Evolutionary conservation across 495 filamentous ascomycete species (phyloP).

Genomic region (Aspergillus sparsus): DNA sequence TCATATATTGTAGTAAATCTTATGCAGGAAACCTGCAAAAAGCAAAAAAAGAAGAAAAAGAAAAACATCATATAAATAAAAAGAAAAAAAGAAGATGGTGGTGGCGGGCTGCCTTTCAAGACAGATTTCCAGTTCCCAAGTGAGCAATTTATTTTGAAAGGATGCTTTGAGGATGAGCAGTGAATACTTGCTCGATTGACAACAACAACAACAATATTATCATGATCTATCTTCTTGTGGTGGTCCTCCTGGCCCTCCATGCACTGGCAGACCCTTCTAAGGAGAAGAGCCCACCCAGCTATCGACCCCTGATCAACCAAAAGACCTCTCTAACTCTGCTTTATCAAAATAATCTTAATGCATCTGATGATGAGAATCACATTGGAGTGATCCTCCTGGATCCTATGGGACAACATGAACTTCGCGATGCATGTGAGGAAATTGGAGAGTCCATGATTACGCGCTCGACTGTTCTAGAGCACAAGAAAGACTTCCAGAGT

Average conservation of each 20-base stretch:
- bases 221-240: conserved; percentile 28
- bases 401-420: conserved; percentile 30
- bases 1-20: background rate
- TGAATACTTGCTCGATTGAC: background rate
- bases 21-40: background rate
- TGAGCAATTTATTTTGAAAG: background rate
- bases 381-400: conserved; percentile 46
- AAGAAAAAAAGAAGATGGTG: background rate
- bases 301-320: conserved; percentile 28
- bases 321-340: conserved; percentile 44
- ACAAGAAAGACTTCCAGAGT: conserved; percentile 38
- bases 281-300: background rate
- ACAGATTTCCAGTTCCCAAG: background rate
- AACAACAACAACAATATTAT: background rate
- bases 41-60: too few relatives aligned
- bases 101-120: background rate
- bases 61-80: too few relatives aligned
- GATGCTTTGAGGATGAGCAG: background rate
- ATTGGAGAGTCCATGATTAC: conserved; percentile 45
- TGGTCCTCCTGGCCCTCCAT: background rate
- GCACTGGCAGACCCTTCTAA: background rate
- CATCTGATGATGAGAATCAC: conserved; percentile 48
- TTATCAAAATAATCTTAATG: conserved; percentile 52
- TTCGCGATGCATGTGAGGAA: conserved; percentile 39
- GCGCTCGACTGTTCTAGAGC: conserved; percentile 32